Base-by-base conservation (phyloP, 768 basidiomycete species). In the Suillus variegatus region DNA sequence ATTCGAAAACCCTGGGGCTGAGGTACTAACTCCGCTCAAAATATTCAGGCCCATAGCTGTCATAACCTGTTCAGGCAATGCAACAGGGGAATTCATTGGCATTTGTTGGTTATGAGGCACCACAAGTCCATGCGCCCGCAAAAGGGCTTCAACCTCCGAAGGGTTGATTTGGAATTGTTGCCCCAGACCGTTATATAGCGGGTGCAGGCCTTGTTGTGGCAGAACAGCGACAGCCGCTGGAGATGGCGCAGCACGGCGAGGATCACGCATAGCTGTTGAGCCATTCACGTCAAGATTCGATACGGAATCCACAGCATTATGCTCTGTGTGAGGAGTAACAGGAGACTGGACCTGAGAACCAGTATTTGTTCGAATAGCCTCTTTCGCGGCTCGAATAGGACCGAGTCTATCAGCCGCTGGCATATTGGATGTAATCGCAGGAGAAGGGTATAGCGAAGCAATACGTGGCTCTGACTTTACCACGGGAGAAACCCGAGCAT, bases 311-410 rank as follows among this genome's bases (percentile, higher is more conserved):
- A n/a, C 12, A 1, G 54, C 22, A 32, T 7, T 8, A 14, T 32
- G 69, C 67, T 10, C 20, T 43, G 22, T 7, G 41, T 58, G 44
- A 62, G 61, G 41, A 44, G 12, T 13, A 62, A 66, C 49, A 28
- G 72, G 65, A 28, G 70, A 65, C 57, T 67, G 65, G n/a, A 40
- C 46, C 49, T 64, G 63, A 35, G 28, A 4, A n/a, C 57, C 44
- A 36, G 57, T n/a, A 44, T 64, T 47, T 40, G 68, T 63, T 18
- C 44, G 44, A 38, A 78, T 66, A 9, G 71, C 67, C 1, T 74
- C 75, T 57, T 78, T 76, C 7, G 69, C 75, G 35, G 76, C 76
- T 35, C 75, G 75, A 65, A 76, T 76, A 25, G 75, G 75, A 5
- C 76, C 75, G 7, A 78, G 67, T 65, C 73, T 78, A 44, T 76